Percentiles rank a stretch among this genome's conserved stretches.
These are phyloP conservation scores for Akanthomyces muscarius DNA, from an alignment of 2,329 filamentous ascomycete genomes.

Conservation along the genomic window DNA sequence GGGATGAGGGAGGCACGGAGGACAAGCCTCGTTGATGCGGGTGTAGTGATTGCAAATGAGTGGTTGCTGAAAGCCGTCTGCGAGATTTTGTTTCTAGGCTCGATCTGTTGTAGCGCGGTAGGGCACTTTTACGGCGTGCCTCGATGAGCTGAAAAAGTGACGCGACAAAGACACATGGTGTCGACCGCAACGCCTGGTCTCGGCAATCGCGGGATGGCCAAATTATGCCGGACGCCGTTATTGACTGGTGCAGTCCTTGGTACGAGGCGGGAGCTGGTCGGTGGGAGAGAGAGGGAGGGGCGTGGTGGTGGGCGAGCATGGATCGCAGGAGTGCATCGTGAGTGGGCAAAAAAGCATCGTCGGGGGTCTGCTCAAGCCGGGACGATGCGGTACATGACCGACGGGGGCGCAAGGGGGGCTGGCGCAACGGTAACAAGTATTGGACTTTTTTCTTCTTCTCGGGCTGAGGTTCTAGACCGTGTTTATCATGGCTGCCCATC, in stretches of 20 bases:
- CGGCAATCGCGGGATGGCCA: slow-evolving; percentile 14
- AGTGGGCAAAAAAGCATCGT: not conserved
- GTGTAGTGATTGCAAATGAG: not conserved
- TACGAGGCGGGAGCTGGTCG: slow-evolving; percentile 1
- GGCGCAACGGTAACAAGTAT: slow-evolving; percentile 1
- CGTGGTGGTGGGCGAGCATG: not conserved
- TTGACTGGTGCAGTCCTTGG: not conserved
- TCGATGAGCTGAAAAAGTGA: slow-evolving; percentile 11
- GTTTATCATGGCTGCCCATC: slow-evolving; percentile 15
- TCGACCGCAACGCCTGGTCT: slow-evolving; percentile 4
- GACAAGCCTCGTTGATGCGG: not conserved
- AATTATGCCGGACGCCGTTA: not conserved
- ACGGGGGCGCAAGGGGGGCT: slow-evolving; percentile 10
- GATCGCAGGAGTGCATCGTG: not conserved
- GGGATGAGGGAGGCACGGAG: not conserved
- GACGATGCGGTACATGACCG: slow-evolving; percentile 16
- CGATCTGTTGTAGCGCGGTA: not conserved
- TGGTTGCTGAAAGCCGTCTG: not conserved
- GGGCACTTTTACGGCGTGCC: not conserved
- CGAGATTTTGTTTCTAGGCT: not conserved
- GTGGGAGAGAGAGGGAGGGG: not conserved
- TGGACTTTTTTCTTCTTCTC: not conserved
- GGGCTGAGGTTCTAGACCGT: slow-evolving; percentile 18
- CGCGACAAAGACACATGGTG: not conserved
- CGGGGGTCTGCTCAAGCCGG: slow-evolving; percentile 3